phyloP scores from a whole-genome alignment of 306 rosid species.

The Castanopsis chinensis region DNA sequence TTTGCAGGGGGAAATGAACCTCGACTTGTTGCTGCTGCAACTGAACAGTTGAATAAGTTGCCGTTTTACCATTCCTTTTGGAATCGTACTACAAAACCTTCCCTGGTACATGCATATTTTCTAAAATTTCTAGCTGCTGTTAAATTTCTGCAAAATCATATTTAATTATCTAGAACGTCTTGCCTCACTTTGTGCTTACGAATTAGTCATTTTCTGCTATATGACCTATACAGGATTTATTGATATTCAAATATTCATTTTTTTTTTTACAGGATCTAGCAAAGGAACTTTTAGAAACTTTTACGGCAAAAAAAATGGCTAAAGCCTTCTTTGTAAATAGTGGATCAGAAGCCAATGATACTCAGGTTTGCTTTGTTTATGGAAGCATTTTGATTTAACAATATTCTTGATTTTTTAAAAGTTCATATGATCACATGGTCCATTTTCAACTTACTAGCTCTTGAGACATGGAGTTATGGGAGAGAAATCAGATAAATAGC shows the following conservation, averaged over 20 bases:
- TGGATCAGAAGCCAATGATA: slow-evolving; percentile 97
- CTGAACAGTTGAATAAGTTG: slow-evolving; percentile 71
- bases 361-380: slow-evolving; percentile 62
- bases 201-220: background rate
- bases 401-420: slow-evolving; percentile 11
- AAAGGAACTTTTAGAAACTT: slow-evolving; percentile 66
- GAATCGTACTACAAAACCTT: slow-evolving; percentile 94
- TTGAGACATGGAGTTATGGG: background rate
- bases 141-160: background rate
- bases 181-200: background rate
- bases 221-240: background rate
- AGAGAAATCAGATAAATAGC: background rate
- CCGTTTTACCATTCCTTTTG: slow-evolving; percentile 99
- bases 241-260: slow-evolving; percentile 9
- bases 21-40: slow-evolving; percentile 87
- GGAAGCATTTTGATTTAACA: slow-evolving; percentile 20
- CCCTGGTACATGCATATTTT: slow-evolving; percentile 60
- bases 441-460: background rate
- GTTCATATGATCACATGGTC: background rate
- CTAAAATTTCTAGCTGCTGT: slow-evolving; percentile 1
- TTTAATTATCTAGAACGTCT: background rate
- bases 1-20: slow-evolving; percentile 85
- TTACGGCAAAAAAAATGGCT: slow-evolving; percentile 80
- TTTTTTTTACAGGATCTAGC: slow-evolving; percentile 74
- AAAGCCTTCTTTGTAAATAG: slow-evolving; percentile 89